Evolutionary conservation across 2,329 filamentous ascomycete genomes (phyloP).

Genomic region (Fusarium mangiferae): DNA sequence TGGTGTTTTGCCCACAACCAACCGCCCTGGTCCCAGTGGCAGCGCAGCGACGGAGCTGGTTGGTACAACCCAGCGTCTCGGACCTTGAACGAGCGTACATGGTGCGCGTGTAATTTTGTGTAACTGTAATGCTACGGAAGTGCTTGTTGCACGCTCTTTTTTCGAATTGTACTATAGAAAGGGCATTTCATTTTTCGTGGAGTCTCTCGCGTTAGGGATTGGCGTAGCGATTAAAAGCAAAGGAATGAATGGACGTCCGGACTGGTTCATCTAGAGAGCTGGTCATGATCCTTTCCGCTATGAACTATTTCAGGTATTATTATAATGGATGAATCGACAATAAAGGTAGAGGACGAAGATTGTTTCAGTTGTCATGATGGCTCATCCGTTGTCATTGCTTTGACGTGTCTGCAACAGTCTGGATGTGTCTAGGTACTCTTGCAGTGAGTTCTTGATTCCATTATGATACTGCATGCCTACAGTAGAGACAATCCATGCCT

Average conservation of each 20-base stretch:
- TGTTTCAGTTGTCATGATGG: background rate
- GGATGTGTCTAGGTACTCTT: background rate
- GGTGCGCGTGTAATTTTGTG: conserved; percentile 16
- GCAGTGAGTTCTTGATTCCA: background rate
- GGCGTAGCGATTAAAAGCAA: conserved; percentile 29
- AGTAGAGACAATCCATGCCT: background rate
- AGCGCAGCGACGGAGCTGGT: conserved; percentile 69
- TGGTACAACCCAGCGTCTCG: conserved; percentile 71
- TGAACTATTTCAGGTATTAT: conserved; percentile 8
- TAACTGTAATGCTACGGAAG: conserved; percentile 6
- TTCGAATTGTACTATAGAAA: conserved; percentile 37
- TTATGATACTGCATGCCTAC: no score
- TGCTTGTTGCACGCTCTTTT: conserved; percentile 13
- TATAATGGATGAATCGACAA: conserved; percentile 4
- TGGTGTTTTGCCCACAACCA: conserved; percentile 78
- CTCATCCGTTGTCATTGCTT: background rate
- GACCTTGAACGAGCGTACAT: conserved; percentile 61
- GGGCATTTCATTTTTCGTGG: conserved; percentile 17
- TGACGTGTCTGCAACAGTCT: no score
- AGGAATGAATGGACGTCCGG: conserved; percentile 14
- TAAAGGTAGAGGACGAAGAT: conserved; percentile 6
- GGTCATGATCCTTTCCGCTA: background rate
- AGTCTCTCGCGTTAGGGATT: conserved; percentile 21
- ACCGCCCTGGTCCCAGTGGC: conserved; percentile 50
- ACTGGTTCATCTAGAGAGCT: conserved; percentile 5